These are phyloP conservation scores for Debaryomyces subglobosus DNA, from an alignment of 1,139 yeast genomes.

Conservation along the genomic window DNA sequence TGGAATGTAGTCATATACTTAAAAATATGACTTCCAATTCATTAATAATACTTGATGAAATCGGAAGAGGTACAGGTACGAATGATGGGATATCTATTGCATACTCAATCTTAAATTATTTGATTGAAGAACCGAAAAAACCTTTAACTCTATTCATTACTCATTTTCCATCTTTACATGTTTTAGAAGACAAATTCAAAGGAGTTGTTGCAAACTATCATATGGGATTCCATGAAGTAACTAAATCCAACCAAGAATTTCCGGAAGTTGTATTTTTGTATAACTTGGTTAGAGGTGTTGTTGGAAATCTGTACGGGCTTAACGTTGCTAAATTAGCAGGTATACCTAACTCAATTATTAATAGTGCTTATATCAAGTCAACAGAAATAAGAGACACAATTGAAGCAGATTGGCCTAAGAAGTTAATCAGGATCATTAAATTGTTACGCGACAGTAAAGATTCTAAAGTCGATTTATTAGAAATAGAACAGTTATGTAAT, in stretches of 20 bases:
- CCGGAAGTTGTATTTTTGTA: slow-evolving; percentile 62
- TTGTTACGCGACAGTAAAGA: not conserved
- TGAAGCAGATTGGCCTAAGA: slow-evolving; percentile 20
- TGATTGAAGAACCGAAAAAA: slow-evolving; percentile 45
- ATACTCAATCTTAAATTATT: slow-evolving; percentile 68
- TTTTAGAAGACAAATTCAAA: slow-evolving; percentile 47
- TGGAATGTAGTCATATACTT: slow-evolving; percentile 64
- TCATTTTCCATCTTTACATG: slow-evolving; percentile 77
- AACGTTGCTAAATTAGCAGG: slow-evolving; percentile 78
- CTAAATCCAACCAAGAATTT: slow-evolving; percentile 33
- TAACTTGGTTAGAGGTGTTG: slow-evolving; percentile 59
- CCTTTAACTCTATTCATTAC: slow-evolving; percentile 81
- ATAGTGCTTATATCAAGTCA: slow-evolving; percentile 52
- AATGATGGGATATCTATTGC: slow-evolving; percentile 90
- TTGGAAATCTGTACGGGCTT: slow-evolving; percentile 72
- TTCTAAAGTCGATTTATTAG: slow-evolving; percentile 10
- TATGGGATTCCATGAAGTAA: slow-evolving; percentile 69
- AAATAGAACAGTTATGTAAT: slow-evolving; percentile 11
- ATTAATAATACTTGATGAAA: slow-evolving; percentile 78
- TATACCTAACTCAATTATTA: slow-evolving; percentile 53
- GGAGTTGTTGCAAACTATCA: slow-evolving; percentile 60
- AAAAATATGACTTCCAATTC: slow-evolving; percentile 48
- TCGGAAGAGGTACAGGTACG: slow-evolving; percentile 88
- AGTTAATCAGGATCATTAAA: slow-evolving; percentile 9
- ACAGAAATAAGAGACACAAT: slow-evolving; percentile 37